Evolutionary conservation across 1,284 basidiomycete genomes (phyloP).

Genomic region (Puccinia coronata): DNA sequence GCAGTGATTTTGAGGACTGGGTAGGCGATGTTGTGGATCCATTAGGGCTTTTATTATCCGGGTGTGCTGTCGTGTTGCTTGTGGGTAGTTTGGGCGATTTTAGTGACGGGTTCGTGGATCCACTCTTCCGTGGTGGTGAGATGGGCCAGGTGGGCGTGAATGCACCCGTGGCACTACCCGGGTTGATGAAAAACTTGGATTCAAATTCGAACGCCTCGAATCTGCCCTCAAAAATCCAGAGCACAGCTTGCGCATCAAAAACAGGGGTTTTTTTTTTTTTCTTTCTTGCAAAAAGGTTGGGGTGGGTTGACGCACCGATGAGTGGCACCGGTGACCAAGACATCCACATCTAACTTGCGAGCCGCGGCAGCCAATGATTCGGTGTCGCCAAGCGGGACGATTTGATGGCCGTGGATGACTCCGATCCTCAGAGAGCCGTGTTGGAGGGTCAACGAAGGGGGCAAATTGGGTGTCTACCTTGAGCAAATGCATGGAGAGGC

Average conservation of each 20-base stretch:
- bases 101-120: not conserved
- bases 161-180: constrained; percentile 90
- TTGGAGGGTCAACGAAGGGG: constrained; percentile 76
- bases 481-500: constrained; percentile 36
- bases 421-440: constrained; percentile 90
- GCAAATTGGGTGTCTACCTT: constrained; percentile 69
- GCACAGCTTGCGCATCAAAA: too few relatives aligned
- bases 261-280: not conserved
- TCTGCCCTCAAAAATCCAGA: constrained; percentile 64
- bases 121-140: constrained; percentile 14
- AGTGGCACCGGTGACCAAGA: constrained; percentile 88
- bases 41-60: constrained; percentile 25
- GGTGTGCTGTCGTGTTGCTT: not conserved
- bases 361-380: constrained; percentile 84
- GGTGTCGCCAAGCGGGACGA: constrained; percentile 85
- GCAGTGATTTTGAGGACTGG: not conserved
- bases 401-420: constrained; percentile 91
- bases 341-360: constrained; percentile 94
- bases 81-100: constrained; percentile 28
- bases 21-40: constrained; percentile 13
- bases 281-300: not conserved
- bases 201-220: constrained; percentile 94
- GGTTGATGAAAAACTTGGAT: constrained; percentile 91
- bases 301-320: constrained; percentile 70
- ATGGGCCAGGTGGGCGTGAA: constrained; percentile 58